Base-by-base conservation (phyloP, 2,329 filamentous ascomycete species). In the Cadophora malorum region DNA sequence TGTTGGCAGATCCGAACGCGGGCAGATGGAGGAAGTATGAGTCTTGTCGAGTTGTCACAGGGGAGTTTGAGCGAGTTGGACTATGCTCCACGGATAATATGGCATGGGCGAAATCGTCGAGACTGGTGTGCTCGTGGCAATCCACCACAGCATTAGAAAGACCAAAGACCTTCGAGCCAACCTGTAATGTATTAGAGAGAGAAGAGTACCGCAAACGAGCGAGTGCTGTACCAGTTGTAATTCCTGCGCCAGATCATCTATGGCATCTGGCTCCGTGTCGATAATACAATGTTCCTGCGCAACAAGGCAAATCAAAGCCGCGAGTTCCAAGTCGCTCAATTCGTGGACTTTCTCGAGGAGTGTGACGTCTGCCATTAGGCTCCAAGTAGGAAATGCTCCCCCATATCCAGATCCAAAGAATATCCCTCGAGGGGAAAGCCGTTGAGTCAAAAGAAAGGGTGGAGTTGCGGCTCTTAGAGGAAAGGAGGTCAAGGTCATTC, bases 221-320 rank as follows among this genome's bases (percentile, higher is more conserved):
- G 47, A 52, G 47, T 31, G 19, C 67, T 76, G 50, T 80, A 93
- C 91, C 76, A 96, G 81, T 70, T 87, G 85, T 25, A 97, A 82
- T 79, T 97, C 93, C 63, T 88, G 84, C 53, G 90, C 84, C n/a
- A 97, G 83, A 71, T 89, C 85, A 78, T 91, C 84, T 66, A 95
- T 80, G 63, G 83, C 81, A 45, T 86, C 81, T 4, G 81, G 78
- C 2, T 89, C 86, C 19, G 92, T 91, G 79, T 93, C 91, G 76
- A 98, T 88, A 74, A 98, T 89, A 81, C 93, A 97, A 79, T 98
- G 94, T 79, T 97, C 92, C 72, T 90, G 86, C 68, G 90, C 89
- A 70, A 94, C 85, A 63, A 98, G 86, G 77, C 91, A 94, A 62
- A 97, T 86, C 50, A 98, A 85, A 16, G 91, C 82, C 28, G 95